Percentiles rank a stretch among this genome's conserved stretches.
These are phyloP conservation scores for Fomitopsis serialis DNA, from an alignment of 768 basidiomycete genomes.

Conservation along the genomic window DNA sequence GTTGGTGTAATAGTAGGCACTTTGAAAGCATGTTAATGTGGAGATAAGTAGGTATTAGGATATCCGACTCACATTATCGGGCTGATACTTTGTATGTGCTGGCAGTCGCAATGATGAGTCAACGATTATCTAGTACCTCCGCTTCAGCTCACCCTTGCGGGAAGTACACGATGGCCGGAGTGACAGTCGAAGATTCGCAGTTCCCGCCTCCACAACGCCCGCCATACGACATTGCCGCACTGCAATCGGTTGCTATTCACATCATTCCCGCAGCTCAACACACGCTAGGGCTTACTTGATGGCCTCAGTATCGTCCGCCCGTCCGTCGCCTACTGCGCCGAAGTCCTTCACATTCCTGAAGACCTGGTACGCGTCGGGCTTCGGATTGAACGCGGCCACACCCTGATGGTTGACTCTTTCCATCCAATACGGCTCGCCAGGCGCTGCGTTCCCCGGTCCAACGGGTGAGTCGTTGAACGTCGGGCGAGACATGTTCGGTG, in stretches of 20 bases:
- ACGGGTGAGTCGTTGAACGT: constrained; percentile 38
- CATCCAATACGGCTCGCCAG: constrained; percentile 64
- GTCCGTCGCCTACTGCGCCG: constrained; percentile 57
- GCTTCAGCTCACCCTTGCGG: constrained; percentile 51
- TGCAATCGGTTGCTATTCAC: constrained; percentile 19
- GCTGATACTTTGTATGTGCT: constrained; percentile 66
- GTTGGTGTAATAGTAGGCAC: constrained; percentile 72
- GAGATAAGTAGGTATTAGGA: background rate
- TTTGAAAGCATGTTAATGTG: background rate
- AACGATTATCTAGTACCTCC: constrained; percentile 1
- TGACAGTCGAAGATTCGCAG: constrained; percentile 58
- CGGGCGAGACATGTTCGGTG: constrained; percentile 36
- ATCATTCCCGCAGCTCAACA: background rate
- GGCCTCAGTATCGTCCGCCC: constrained; percentile 69
- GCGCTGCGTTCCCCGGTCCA: constrained; percentile 44
- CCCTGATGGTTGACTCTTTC: constrained; percentile 60
- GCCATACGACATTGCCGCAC: constrained; percentile 64
- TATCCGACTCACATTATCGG: constrained; percentile 36
- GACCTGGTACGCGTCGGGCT: constrained; percentile 54
- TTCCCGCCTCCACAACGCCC: constrained; percentile 55
- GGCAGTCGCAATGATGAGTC: background rate
- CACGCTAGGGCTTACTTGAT: constrained; percentile 48
- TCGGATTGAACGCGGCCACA: constrained; percentile 56
- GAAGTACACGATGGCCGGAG: constrained; percentile 76
- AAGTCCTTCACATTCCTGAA: constrained; percentile 72